phyloP scores from a whole-genome alignment of 2,329 filamentous ascomycete genomes.

The Diaporthe ilicicola region DNA sequence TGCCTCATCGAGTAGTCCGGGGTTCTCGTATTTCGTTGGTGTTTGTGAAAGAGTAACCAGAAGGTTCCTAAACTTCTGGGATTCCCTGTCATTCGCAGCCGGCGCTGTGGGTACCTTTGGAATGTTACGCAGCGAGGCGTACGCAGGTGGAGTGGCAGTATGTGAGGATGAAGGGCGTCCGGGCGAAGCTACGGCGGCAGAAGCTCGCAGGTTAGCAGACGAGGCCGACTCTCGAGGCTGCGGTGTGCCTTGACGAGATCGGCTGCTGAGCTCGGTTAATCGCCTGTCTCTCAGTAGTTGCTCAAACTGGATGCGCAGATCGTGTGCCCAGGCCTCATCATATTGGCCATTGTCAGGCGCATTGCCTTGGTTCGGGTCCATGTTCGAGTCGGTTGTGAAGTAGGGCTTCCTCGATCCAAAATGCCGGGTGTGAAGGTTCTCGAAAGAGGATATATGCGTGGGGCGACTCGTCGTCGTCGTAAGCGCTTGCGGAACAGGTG shows the following conservation, averaged over 20 bases:
- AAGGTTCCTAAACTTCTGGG: constrained; percentile 81
- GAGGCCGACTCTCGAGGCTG: constrained; percentile 60
- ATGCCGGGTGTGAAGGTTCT: not conserved
- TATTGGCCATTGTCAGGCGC: constrained; percentile 50
- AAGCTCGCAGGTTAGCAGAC: constrained; percentile 54
- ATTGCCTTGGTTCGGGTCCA: constrained; percentile 41
- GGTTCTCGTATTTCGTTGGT: constrained; percentile 95
- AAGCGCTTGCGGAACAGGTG: constrained; percentile 24
- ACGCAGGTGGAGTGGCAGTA: constrained; percentile 54
- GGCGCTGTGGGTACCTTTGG: constrained; percentile 77
- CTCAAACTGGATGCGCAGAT: constrained; percentile 85
- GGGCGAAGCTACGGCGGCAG: constrained; percentile 46
- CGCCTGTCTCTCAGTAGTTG: constrained; percentile 86
- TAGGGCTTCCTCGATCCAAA: not conserved
- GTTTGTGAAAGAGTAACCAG: constrained; percentile 87
- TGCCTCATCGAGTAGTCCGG: constrained; percentile 91
- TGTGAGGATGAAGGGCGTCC: constrained; percentile 58
- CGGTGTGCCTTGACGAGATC: constrained; percentile 67
- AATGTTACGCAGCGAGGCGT: constrained; percentile 59
- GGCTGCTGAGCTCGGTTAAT: constrained; percentile 81
- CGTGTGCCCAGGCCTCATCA: constrained; percentile 79
- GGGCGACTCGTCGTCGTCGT: constrained; percentile 28
- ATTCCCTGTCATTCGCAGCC: constrained; percentile 67
- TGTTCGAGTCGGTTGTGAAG: constrained; percentile 37
- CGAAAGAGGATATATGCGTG: constrained; percentile 15